phyloP scores from a whole-genome alignment of 345 rosid genomes.

The Mangifera indica region DNA sequence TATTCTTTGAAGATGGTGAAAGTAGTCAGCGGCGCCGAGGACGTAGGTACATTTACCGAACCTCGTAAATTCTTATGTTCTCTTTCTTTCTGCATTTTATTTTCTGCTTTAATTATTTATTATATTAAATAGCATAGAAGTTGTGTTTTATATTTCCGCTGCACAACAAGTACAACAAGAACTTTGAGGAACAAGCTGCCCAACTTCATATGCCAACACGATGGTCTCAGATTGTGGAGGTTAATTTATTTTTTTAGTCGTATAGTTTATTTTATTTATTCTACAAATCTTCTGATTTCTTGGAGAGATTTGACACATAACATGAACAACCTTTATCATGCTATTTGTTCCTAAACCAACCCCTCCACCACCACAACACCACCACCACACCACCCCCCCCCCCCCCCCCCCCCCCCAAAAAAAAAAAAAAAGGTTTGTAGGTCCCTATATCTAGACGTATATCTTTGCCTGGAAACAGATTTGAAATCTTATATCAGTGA shows the following conservation, averaged over 20 bases:
- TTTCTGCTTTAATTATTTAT: no score
- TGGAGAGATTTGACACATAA: neutral
- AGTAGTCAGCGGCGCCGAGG: no score
- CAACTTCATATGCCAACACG: slow-evolving; percentile 97
- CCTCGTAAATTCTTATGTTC: no score
- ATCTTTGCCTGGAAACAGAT: slow-evolving; percentile 62
- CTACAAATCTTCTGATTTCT: neutral
- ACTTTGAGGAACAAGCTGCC: slow-evolving; percentile 97
- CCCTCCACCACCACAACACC: no score
- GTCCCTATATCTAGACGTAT: slow-evolving; percentile 80
- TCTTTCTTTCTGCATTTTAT: no score
- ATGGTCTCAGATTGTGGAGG: slow-evolving; percentile 97
- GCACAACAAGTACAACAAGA: slow-evolving; percentile 80
- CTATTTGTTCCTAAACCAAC: slow-evolving; percentile 12
- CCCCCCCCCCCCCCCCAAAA: no score
- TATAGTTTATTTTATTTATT: neutral
- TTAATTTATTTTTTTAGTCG: slow-evolving; percentile 24
- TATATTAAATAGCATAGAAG: no score
- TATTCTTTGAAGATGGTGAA: no score
- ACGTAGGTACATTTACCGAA: no score
- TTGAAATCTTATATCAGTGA: slow-evolving; percentile 80
- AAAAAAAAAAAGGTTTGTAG: no score
- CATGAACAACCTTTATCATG: slow-evolving; percentile 2
- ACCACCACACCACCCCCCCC: no score
- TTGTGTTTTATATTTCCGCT: no score